Evolutionary conservation across 495 filamentous ascomycete genomes (phyloP).

Genomic region (Lophiostoma macrostomum): DNA sequence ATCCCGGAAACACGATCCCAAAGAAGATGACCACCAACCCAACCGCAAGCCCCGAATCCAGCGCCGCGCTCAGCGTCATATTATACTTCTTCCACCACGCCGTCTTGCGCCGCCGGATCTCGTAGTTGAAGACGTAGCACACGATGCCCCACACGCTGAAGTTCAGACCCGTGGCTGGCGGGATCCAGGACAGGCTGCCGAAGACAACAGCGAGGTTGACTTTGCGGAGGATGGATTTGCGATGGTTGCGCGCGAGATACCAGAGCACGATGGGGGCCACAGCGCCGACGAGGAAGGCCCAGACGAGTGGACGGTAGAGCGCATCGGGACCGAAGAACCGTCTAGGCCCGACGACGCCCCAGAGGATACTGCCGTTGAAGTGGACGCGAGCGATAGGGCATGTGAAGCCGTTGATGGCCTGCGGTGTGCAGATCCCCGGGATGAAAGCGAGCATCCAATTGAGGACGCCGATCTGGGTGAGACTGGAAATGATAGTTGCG

Average conservation of each 20-base stretch:
- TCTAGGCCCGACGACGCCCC: conserved; percentile 78
- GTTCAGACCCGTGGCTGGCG: conserved; percentile 79
- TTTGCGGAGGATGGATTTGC: conserved; percentile 53
- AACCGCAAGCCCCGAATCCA: conserved; percentile 78
- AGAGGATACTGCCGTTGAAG: conserved; percentile 85
- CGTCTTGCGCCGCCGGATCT: conserved; percentile 60
- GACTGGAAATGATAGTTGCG: conserved; percentile 70
- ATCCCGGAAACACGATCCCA: conserved; percentile 70
- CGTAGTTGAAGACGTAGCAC: conserved; percentile 77
- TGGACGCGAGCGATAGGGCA: conserved; percentile 85
- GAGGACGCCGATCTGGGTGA: conserved; percentile 77
- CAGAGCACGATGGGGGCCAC: conserved; percentile 66
- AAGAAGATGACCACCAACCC: conserved; percentile 81
- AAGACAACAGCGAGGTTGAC: conserved; percentile 72
- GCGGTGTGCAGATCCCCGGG: conserved; percentile 68
- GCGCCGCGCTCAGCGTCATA: conserved; percentile 77
- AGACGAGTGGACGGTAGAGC: conserved; percentile 66
- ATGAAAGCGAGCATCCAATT: conserved; percentile 88
- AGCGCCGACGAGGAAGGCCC: conserved; percentile 75
- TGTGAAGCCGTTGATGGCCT: conserved; percentile 79
- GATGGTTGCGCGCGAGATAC: conserved; percentile 52
- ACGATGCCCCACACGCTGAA: conserved; percentile 80
- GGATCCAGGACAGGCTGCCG: conserved; percentile 74
- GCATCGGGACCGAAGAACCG: conserved; percentile 73
- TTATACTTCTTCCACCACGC: conserved; percentile 89